A percentile compares a stretch with the other conserved stretches of the same genome.
These are phyloP conservation scores for Monascus purpureus DNA, from an alignment of 495 filamentous ascomycete genomes.

Conservation along the genomic window DNA sequence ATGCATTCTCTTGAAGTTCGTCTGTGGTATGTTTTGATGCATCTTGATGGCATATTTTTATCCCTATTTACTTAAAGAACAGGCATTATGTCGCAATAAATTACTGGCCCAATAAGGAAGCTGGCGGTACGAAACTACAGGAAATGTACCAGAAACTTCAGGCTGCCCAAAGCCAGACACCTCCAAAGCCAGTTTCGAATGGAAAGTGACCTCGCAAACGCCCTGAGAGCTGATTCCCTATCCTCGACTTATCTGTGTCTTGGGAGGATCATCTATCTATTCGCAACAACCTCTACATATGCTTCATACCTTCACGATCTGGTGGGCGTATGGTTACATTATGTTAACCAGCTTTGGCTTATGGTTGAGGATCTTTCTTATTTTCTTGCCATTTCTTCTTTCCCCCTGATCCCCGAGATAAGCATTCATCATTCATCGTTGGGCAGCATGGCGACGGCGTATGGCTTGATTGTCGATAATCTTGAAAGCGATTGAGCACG, in stretches of 20 bases:
- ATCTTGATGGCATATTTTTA: background rate
- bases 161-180: conserved; percentile 11
- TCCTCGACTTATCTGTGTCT: conserved; percentile 4
- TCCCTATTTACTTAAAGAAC: conserved; percentile 4
- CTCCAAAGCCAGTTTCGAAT: conserved; percentile 12
- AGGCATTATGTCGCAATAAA: conserved; percentile 35
- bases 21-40: conserved; percentile 28
- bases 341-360: too few relatives aligned
- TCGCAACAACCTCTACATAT: too few relatives aligned
- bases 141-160: conserved; percentile 36
- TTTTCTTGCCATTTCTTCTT: conserved; percentile 7
- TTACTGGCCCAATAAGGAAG: conserved; percentile 38
- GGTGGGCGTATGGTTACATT: too few relatives aligned
- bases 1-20: conserved; percentile 28
- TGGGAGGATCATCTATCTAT: too few relatives aligned
- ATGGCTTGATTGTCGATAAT: conserved; percentile 11
- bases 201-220: conserved; percentile 5
- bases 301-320: too few relatives aligned
- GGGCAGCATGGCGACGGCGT: conserved; percentile 22
- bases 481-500: conserved; percentile 8
- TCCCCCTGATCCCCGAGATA: too few relatives aligned
- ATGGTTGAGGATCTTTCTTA: too few relatives aligned
- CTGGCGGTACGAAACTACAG: conserved; percentile 27
- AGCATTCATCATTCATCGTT: conserved; percentile 13
- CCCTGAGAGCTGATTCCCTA: too few relatives aligned